These are phyloP conservation scores for Kernera saxatilis DNA, from an alignment of 345 rosid species.

Conservation along the genomic window DNA sequence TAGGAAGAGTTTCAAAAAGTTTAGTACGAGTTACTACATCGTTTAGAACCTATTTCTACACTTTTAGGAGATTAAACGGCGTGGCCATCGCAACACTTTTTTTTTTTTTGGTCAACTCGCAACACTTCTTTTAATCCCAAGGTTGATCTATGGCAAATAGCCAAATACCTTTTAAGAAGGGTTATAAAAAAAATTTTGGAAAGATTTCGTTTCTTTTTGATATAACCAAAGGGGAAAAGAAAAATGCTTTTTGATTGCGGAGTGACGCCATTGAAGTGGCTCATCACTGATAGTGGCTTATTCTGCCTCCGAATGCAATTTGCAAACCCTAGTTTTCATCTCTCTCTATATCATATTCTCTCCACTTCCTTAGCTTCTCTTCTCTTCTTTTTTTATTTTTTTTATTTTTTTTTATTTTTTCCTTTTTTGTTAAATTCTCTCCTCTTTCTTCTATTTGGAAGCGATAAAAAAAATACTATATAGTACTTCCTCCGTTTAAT, in stretches of 20 bases:
- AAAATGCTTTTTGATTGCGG: slow-evolving; percentile 12
- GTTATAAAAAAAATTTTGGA: too few relatives aligned
- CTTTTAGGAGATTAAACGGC: background rate
- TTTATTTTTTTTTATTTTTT: too few relatives aligned
- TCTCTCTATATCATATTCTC: background rate
- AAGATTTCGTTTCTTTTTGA: slow-evolving; percentile 11
- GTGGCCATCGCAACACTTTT: background rate
- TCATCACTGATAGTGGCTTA: slow-evolving; percentile 31
- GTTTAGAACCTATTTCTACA: background rate
- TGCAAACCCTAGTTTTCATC: slow-evolving; percentile 36
- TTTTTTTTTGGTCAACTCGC: too few relatives aligned
- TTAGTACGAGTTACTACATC: too few relatives aligned
- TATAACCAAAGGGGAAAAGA: slow-evolving; percentile 9
- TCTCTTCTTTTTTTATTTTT: too few relatives aligned
- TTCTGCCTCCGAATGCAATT: slow-evolving; percentile 29
- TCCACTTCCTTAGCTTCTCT: slow-evolving; percentile 21
- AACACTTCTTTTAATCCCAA: background rate
- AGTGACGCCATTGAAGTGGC: slow-evolving; percentile 42
- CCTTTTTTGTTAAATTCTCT: too few relatives aligned
- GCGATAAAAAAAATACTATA: too few relatives aligned
- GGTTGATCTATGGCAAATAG: background rate
- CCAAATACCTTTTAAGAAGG: background rate
- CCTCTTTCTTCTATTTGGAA: too few relatives aligned
- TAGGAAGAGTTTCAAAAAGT: background rate
- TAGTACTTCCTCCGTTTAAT: too few relatives aligned